Percentiles rank a stretch among this genome's conserved stretches.
These are phyloP conservation scores for Helotiales sp. DNA, from an alignment of 2,329 filamentous ascomycete species.

Conservation along the genomic window DNA sequence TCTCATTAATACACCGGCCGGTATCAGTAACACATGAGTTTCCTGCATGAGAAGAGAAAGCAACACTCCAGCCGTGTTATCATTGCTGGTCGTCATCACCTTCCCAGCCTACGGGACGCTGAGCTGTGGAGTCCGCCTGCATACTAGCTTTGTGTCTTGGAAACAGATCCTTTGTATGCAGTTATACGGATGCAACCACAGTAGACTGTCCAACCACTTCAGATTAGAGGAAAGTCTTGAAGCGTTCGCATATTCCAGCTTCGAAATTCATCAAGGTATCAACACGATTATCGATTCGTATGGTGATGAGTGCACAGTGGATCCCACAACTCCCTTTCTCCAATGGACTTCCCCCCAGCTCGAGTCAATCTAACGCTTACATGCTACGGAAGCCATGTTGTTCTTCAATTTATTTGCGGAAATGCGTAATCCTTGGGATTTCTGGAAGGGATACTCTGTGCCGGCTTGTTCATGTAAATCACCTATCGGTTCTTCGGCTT, in stretches of 20 bases:
- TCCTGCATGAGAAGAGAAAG: background rate
- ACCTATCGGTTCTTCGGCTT: background rate
- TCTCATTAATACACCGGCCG: background rate
- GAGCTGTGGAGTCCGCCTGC: background rate
- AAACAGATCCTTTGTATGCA: background rate
- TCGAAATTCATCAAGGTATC: conserved; percentile 45
- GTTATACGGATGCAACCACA: background rate
- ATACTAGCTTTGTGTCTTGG: background rate
- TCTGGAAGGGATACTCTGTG: conserved; percentile 26
- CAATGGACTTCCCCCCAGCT: too few relatives aligned
- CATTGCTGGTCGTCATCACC: background rate
- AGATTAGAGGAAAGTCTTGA: background rate
- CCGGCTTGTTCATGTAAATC: conserved; percentile 14
- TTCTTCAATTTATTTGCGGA: conserved; percentile 62
- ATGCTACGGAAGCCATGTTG: too few relatives aligned
- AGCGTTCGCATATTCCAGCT: conserved; percentile 48
- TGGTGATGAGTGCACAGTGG: too few relatives aligned
- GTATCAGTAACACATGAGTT: background rate
- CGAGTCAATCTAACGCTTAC: too few relatives aligned
- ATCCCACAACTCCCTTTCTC: too few relatives aligned
- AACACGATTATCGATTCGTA: background rate
- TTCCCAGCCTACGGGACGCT: background rate
- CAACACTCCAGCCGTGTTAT: background rate
- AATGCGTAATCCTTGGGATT: conserved; percentile 52
- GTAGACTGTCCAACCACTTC: background rate